Evolutionary conservation across 2,329 filamentous ascomycete genomes (phyloP).

Genomic region (Colletotrichum sp.): DNA sequence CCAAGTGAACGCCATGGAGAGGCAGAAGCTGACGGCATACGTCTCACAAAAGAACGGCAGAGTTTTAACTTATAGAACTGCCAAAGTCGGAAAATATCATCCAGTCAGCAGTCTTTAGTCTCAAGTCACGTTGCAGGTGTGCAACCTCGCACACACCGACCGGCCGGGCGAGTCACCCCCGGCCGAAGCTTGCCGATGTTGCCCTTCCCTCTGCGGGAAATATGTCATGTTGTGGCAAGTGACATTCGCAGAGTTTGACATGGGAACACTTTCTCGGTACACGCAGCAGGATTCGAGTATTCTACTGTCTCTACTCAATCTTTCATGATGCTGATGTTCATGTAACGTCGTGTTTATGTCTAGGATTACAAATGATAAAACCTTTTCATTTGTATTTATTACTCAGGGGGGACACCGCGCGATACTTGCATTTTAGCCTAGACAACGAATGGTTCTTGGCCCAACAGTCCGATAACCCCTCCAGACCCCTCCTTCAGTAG

Average conservation of each 20-base stretch:
- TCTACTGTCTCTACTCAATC: neutral
- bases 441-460: neutral
- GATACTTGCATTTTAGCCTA: neutral
- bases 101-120: neutral
- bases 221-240: neutral
- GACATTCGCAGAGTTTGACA: neutral
- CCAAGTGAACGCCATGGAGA: neutral
- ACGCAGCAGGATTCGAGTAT: neutral
- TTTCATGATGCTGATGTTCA: neutral
- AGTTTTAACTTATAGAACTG: neutral
- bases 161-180: neutral
- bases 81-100: neutral
- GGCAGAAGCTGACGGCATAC: neutral
- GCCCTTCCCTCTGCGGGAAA: neutral
- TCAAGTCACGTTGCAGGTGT: neutral
- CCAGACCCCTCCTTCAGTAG: neutral
- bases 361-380: neutral
- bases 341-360: neutral
- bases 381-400: neutral
- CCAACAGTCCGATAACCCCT: neutral
- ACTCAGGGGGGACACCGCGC: neutral
- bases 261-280: neutral
- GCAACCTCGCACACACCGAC: neutral
- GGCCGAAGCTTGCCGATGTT: neutral
- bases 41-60: neutral